A percentile compares a stretch with the other conserved stretches of the same genome.
phyloP scores from a whole-genome alignment of 148 eudicot species.

The Chenopodium formosanum region DNA sequence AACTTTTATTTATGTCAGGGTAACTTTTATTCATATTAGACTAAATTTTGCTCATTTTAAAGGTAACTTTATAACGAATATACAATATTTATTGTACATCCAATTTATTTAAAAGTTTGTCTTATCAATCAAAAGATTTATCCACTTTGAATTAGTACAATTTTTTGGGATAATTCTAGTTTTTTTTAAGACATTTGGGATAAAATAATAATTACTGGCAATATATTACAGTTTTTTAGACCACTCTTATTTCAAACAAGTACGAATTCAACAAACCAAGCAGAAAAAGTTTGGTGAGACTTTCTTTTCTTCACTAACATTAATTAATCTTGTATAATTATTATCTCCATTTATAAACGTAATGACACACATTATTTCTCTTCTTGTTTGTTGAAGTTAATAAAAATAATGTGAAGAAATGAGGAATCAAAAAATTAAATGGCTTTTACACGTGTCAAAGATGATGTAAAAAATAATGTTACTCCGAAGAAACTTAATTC shows the following conservation, averaged over 20 bases:
- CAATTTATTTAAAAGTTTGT: no score
- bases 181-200: no score
- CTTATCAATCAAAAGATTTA: background rate
- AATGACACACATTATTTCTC: background rate
- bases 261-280: background rate
- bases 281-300: conserved; percentile 19
- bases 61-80: no score
- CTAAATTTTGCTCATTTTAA: no score
- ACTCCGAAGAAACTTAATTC: background rate
- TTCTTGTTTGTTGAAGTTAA: background rate
- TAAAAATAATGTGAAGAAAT: no score
- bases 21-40: no score
- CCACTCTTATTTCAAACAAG: background rate
- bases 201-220: no score
- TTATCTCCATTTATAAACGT: background rate
- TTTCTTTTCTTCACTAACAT: conserved; percentile 1
- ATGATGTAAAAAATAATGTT: conserved; percentile 3
- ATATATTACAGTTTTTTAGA: no score
- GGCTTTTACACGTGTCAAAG: conserved; percentile 21
- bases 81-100: no score
- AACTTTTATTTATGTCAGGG: no score
- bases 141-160: background rate
- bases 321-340: conserved; percentile 2
- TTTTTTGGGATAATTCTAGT: background rate
- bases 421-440: conserved; percentile 14